phyloP scores from a whole-genome alignment of 345 rosid species.

The Populus ilicifolia region DNA sequence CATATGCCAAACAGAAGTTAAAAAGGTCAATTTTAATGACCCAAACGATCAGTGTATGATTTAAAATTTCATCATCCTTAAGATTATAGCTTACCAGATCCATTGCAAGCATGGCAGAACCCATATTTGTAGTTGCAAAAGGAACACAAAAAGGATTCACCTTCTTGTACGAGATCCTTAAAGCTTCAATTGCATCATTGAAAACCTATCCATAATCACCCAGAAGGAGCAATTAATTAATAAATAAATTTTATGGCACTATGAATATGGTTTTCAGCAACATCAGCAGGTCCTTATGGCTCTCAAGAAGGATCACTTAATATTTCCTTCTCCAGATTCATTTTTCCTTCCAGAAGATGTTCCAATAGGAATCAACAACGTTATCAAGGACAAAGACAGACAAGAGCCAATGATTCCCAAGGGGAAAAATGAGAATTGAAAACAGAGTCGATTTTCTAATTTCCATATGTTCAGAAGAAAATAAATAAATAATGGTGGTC shows the following conservation, averaged over 20 bases:
- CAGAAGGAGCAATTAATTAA: background rate
- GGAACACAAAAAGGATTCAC: slow-evolving; percentile 97
- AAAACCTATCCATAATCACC: slow-evolving; percentile 57
- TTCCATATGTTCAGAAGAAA: background rate
- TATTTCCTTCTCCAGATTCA: background rate
- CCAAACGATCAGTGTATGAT: background rate
- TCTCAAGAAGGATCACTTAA: background rate
- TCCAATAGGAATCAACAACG: background rate
- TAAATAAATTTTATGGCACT: background rate
- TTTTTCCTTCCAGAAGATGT: background rate
- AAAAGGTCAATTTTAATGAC: slow-evolving; percentile 17
- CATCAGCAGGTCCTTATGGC: background rate
- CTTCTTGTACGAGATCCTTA: slow-evolving; percentile 79
- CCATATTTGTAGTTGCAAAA: slow-evolving; percentile 97
- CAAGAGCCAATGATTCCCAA: background rate
- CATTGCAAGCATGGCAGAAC: slow-evolving; percentile 98
- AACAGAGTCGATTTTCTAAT: background rate
- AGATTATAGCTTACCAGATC: slow-evolving; percentile 64
- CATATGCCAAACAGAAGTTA: slow-evolving; percentile 12
- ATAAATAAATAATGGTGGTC: background rate
- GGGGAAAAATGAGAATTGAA: background rate
- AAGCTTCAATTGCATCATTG: slow-evolving; percentile 83
- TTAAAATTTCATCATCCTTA: slow-evolving; percentile 7
- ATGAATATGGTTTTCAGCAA: background rate
- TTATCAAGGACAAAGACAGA: background rate